Evolutionary conservation across 176 grass and related monocot genomes (phyloP).

Genomic region (Secale cereale): DNA sequence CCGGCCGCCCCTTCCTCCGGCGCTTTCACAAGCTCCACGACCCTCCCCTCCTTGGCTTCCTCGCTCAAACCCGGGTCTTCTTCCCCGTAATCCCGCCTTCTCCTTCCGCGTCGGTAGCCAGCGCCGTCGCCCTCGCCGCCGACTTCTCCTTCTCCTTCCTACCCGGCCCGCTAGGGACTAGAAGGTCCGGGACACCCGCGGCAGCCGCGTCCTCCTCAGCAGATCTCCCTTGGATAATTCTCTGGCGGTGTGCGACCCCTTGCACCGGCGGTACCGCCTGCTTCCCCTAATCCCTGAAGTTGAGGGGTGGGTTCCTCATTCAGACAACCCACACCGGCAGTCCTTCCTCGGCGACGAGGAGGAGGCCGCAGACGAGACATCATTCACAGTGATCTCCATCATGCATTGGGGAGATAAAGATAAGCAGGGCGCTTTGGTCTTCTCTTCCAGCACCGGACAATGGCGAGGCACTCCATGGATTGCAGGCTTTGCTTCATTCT

Average conservation of each 20-base stretch:
- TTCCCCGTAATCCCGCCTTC: background rate
- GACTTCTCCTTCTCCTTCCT: conserved; percentile 7
- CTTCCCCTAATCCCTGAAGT: background rate
- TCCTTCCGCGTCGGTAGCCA: background rate
- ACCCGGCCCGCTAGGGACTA: background rate
- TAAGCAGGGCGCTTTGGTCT: background rate
- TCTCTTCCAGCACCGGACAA: background rate
- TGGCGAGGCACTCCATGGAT: background rate
- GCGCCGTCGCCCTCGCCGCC: background rate
- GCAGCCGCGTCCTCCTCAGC: background rate
- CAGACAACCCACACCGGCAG: background rate
- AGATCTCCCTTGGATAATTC: background rate
- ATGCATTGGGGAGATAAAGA: fast-evolving
- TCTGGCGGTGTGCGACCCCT: background rate
- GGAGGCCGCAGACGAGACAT: background rate
- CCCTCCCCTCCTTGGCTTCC: background rate
- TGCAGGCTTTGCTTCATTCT: background rate
- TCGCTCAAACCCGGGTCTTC: background rate
- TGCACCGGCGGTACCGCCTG: background rate
- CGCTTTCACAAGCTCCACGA: background rate
- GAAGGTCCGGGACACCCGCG: background rate
- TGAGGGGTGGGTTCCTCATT: background rate
- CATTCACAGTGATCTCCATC: background rate
- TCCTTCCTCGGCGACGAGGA: background rate
- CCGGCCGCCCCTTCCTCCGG: background rate